phyloP scores from a whole-genome alignment of 192 early-diverging fungal species.

The Lobulomyces angularis region DNA sequence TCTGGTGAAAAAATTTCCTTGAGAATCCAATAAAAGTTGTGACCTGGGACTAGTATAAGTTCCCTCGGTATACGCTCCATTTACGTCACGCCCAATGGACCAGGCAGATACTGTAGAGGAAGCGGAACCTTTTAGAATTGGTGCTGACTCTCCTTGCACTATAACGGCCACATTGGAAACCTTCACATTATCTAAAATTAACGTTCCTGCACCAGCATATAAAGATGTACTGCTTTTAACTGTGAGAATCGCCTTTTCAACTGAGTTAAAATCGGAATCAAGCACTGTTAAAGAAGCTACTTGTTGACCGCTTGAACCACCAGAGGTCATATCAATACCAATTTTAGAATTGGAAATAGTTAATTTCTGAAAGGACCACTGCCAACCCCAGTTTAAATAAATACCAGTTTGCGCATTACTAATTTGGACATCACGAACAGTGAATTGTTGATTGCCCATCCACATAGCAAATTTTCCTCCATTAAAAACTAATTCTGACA shows the following conservation, averaged over 20 bases:
- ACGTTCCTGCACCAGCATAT: slow-evolving; percentile 4
- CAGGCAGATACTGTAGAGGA: slow-evolving; percentile 4
- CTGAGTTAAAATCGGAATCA: slow-evolving; percentile 18
- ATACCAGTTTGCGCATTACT: slow-evolving; percentile 19
- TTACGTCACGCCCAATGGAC: slow-evolving; percentile 10
- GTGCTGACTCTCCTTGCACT: slow-evolving; percentile 7
- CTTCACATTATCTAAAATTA: slow-evolving; percentile 24
- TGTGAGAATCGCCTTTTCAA: slow-evolving; percentile 10
- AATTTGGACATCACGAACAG: slow-evolving; percentile 18
- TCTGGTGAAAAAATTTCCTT: slow-evolving; percentile 15
- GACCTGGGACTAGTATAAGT: slow-evolving; percentile 6
- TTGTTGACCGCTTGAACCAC: background rate
- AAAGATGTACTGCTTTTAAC: background rate
- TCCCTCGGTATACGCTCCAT: slow-evolving; percentile 4
- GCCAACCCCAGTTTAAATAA: slow-evolving; percentile 30
- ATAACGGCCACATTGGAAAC: slow-evolving; percentile 13
- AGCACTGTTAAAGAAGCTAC: slow-evolving; percentile 23
- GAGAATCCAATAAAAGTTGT: too few relatives aligned
- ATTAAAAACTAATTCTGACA: slow-evolving; percentile 25
- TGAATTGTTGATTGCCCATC: slow-evolving; percentile 33
- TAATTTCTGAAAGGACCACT: slow-evolving; percentile 24
- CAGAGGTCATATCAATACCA: slow-evolving; percentile 24
- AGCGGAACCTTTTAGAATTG: slow-evolving; percentile 8
- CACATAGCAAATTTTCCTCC: slow-evolving; percentile 25
- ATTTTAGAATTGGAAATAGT: slow-evolving; percentile 18